Evolutionary conservation across 2,329 filamentous ascomycete species (phyloP), one percentile per base, ranked within the genome.

Genomic region (Colletotrichum navitas): DNA sequence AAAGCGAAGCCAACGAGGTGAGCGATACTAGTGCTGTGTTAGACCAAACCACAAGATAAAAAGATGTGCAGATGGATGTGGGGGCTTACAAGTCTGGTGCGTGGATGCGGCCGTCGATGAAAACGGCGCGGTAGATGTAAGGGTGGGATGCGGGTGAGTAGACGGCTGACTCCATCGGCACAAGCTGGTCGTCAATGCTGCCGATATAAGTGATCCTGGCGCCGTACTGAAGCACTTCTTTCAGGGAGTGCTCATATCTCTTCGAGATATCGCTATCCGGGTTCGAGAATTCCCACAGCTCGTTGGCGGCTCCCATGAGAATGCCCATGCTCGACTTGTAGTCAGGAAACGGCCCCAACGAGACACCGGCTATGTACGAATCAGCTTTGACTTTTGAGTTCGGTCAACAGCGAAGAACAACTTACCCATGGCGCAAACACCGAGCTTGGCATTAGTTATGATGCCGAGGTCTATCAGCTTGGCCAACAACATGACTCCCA

Each of bases 101-200:
- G 79, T 98, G 95, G 43, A 98, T 88, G 71, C 95, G 91, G 34
- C 95, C 94, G 80, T 99, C 95, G 65, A 99, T 93, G 79, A 98
- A 98, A 21, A 97, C 94, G n/a, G 95, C 94, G 36, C 96, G 91
- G 80, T 94, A 97, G 70, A 98, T 95, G 80, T 98, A 95, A 0
- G 96, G 96, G 77, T 99, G 96, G 26, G 90, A 91, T 5, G 94
- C 90, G 0, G 93, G 93, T 0, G 94, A 92, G 81, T 97, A 97
- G 0, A 96, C 90, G 21, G 95, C 94, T 2, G 95, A 98, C 90
- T 85, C 95, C 78, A 99, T 85, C 5, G 95, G 95, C 18, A 99
- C 95, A 2, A 99, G 86, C 81, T 99, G 96, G 80, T 99, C 96
- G 79, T 99, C 96, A 63, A 99, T 97, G 80, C 95, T 98, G 65